A percentile compares a stretch with the other conserved stretches of the same genome.
These are phyloP conservation scores for Serendipita sp. DNA, from an alignment of 768 basidiomycete genomes.

Conservation along the genomic window DNA sequence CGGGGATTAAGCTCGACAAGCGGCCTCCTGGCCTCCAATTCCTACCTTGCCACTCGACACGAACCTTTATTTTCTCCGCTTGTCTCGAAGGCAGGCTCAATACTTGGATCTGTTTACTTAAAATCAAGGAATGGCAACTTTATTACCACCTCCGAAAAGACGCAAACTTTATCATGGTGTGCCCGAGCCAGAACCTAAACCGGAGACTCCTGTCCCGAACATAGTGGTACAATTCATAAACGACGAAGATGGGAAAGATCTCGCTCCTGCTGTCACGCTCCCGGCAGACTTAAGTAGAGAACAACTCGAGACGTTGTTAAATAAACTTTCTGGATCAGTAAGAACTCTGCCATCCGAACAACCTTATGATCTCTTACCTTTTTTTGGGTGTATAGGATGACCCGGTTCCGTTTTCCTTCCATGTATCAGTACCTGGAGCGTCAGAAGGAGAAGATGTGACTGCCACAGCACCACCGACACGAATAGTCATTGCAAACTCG, in stretches of 20 bases:
- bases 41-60: too few species aligned
- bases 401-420: conserved; percentile 83
- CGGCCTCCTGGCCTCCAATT: too few species aligned
- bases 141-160: conserved; percentile 78
- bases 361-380: neutral
- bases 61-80: neutral
- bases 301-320: conserved; percentile 74
- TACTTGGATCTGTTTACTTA: neutral
- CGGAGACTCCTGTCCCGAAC: conserved; percentile 32
- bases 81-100: neutral
- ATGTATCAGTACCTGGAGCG: conserved; percentile 55
- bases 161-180: conserved; percentile 67
- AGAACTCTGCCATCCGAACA: conserved; percentile 15
- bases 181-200: conserved; percentile 38
- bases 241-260: conserved; percentile 61
- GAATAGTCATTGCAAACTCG: conserved; percentile 71
- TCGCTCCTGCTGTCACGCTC: conserved; percentile 79
- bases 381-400: conserved; percentile 39
- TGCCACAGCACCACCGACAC: conserved; percentile 39
- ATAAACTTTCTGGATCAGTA: conserved; percentile 66
- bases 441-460: conserved; percentile 14
- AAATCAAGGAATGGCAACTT: conserved; percentile 49
- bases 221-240: conserved; percentile 87
- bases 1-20: neutral
- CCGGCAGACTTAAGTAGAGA: conserved; percentile 78